These are phyloP conservation scores for Camellia oleifera DNA, from an alignment of 179 eudicot species.

Conservation along the genomic window DNA sequence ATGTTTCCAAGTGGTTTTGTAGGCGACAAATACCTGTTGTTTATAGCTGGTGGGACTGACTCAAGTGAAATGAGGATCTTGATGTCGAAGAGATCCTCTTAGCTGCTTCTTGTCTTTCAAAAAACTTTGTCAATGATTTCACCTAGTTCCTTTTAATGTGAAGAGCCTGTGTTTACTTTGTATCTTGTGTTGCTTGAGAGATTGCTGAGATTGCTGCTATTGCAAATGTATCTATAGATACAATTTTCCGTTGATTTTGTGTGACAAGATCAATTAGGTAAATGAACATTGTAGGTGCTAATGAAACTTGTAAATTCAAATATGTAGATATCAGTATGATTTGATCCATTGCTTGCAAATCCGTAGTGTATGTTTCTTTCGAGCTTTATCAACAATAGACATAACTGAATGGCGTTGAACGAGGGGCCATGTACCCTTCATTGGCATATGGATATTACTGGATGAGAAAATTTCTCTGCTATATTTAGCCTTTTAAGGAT, in stretches of 20 bases:
- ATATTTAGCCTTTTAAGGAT: background rate
- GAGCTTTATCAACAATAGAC: background rate
- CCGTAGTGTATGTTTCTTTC: background rate
- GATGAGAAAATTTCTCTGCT: no score
- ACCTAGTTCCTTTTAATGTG: slow-evolving; percentile 9
- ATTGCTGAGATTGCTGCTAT: background rate
- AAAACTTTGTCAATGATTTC: background rate
- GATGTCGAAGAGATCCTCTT: slow-evolving; percentile 3
- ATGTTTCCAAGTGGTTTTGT: slow-evolving; percentile 16
- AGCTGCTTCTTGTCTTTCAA: background rate
- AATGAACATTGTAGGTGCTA: background rate
- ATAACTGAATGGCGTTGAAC: background rate
- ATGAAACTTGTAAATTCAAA: background rate
- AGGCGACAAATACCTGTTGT: slow-evolving; percentile 12
- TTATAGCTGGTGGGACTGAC: slow-evolving; percentile 14
- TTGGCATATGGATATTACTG: background rate
- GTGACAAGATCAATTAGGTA: background rate
- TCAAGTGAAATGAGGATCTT: slow-evolving; percentile 1
- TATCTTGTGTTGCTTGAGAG: slow-evolving; percentile 2
- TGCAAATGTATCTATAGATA: background rate
- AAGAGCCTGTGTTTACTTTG: slow-evolving; percentile 13
- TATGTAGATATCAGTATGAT: background rate
- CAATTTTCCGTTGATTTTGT: background rate
- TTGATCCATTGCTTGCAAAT: background rate
- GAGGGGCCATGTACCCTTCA: background rate